Percentiles rank a stretch among this genome's conserved stretches.
phyloP scores from a whole-genome alignment of 805 yeast genomes.

The Ogataea ganodermae region DNA sequence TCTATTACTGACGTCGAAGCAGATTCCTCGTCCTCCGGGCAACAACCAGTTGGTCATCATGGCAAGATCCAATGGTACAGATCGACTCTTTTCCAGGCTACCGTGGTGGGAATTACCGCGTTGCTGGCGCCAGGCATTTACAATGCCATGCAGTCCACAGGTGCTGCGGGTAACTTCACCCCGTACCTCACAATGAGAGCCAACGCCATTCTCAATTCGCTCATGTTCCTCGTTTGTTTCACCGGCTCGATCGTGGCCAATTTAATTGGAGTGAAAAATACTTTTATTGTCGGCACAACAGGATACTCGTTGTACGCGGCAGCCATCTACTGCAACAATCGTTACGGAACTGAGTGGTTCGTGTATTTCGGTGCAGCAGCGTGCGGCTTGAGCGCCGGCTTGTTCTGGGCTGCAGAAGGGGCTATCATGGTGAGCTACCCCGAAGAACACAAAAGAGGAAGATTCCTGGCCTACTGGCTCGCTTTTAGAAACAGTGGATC shows the following conservation, averaged over 20 bases:
- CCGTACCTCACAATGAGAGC: constrained; percentile 5
- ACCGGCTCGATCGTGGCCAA: constrained; percentile 23
- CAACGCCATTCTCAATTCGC: constrained; percentile 12
- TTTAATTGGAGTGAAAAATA: constrained; percentile 21
- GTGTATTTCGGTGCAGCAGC: constrained; percentile 28
- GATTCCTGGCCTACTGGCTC: constrained; percentile 32
- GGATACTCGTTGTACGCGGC: constrained; percentile 28
- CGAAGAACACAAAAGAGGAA: constrained; percentile 23
- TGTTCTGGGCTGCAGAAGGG: constrained; percentile 32
- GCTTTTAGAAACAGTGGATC: constrained; percentile 28
- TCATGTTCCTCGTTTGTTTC: constrained; percentile 26
- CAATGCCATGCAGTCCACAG: constrained; percentile 1
- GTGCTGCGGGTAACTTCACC: constrained; percentile 5
- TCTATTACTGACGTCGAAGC: not conserved
- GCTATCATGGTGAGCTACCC: constrained; percentile 30
- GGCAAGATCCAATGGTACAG: not conserved
- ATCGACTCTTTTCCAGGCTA: constrained; percentile 2
- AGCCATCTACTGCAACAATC: constrained; percentile 29
- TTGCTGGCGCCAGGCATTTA: not conserved
- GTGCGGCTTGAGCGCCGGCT: constrained; percentile 29
- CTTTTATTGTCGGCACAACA: constrained; percentile 21
- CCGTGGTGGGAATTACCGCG: not conserved
- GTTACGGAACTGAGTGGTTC: constrained; percentile 27
- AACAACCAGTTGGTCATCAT: not conserved
- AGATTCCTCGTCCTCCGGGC: not conserved